Base-by-base conservation (phyloP, 306 rosid species). In the Ammopiptanthus mongolicus region DNA sequence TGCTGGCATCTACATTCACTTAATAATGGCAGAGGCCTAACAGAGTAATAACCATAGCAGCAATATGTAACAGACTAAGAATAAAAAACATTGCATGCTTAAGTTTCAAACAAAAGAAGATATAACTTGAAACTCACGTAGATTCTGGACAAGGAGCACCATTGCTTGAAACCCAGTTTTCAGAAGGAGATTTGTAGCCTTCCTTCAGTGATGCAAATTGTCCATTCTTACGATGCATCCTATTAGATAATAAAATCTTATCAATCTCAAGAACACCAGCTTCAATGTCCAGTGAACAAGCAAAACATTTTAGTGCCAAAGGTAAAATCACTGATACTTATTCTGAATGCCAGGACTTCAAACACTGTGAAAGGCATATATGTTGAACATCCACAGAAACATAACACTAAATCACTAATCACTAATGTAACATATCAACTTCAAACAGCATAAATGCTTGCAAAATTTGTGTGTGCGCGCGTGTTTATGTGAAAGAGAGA, bases 191-290 rank as follows among this genome's bases (percentile, higher is more conserved):
- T 73, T 74, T 80, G 80, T 48, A 68, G 14, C 80, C 74, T 17
- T 86, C 92, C 85, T 90, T 90, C 74, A 84, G 47, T 9, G 96
- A 84, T 48, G 93, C 87, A 84, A 90, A 90, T 63, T 87, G 90
- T 52, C 96, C 96, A 84, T 87, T 90, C 90, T 90, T 87, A 22
- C 96, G 96, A 71, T 82, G 87, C 96, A 91, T 91, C 85, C 96
- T 91, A 72, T 75, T 22, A 59, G 53, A 75, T 48, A 73, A 61
- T 44, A 46, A 77, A 51, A 69, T 48, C 63, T 48, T 61, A 70
- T 80, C 75, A 81, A 69, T 66, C 74, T 80, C 69, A 64, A 65
- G 11, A 71, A 59, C 42, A 74, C 44, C 75, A 41, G 46, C 44
- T 28, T 33, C 36, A 7, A 22, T 3, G 21, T 57, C 29, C 39